Evolutionary conservation across 306 rosid genomes (phyloP), one percentile per base, ranked within the genome.

Genomic region (Mimosa pudica): DNA sequence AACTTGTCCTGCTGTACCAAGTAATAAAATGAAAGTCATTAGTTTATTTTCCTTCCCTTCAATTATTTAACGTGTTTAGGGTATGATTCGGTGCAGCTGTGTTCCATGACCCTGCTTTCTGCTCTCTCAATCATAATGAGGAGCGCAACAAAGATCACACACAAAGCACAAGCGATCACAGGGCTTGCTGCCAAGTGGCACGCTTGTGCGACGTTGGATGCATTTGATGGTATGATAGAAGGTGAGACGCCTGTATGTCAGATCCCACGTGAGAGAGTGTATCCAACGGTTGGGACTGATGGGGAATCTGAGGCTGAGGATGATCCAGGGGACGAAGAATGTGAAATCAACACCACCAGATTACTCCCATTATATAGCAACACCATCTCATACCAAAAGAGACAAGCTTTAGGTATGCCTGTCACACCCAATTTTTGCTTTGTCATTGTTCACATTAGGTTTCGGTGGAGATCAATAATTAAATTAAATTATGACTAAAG

Each of bases 111-210:
- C 1, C 88, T 95, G 0, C 88, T 91, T 9, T 83, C 92, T 0
- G 91, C 90, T 17, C 72, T 95, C n/a, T 82, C 81, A 52, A 87
- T 95, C 62, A 46, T 95, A 63, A 51, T 95, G 41, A 88, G 98
- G 5, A 95, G 98, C 54, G 97, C 98, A 0, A 90, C 98, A 2
- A 95, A 90, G 82, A 95, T 95, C 71, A 95, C 98, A 2, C 98
- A 95, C 94, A 95, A 91, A 69, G 98, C 95, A 4, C 98, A 92
- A 62, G 87, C 97, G 4, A 90, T 95, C 55, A 92, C 98, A 4
- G 88, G 92, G 10, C 93, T 95, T 30, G 96, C 97, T 38, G 90
- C 98, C 87, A 95, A 95, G 89, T 95, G 98, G 98, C 98, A 95
- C 1, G 97, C 89, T 4, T 95, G 98, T 61, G 98, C 97, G 0